Evolutionary conservation across 352 stramenopile species (phyloP).

Genomic region (Pythium rhizo-oryzae): DNA sequence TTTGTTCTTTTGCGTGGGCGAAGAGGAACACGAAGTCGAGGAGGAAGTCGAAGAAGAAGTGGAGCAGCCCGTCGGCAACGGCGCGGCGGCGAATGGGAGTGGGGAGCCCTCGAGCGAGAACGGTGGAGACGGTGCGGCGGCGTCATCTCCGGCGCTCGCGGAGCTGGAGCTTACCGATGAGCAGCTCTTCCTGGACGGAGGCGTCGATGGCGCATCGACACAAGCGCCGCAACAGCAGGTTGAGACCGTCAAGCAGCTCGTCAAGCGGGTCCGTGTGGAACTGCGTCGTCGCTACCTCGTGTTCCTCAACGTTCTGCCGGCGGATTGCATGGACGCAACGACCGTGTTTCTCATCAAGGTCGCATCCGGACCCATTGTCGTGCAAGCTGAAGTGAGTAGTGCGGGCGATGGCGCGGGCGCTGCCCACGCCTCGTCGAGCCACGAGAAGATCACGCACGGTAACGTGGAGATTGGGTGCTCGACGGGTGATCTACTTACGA

Average conservation of each 20-base stretch:
- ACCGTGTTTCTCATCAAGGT: conserved; percentile 87
- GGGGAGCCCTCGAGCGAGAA: neutral
- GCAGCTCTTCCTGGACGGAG: conserved; percentile 66
- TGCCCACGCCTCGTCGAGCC: neutral
- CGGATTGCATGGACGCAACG: conserved; percentile 56
- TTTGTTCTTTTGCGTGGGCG: conserved; percentile 74
- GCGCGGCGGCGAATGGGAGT: conserved; percentile 22
- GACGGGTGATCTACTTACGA: conserved; percentile 81
- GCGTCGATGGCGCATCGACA: conserved; percentile 7
- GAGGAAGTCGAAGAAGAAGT: conserved; percentile 86
- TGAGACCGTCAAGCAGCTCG: conserved; percentile 46
- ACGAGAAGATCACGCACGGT: conserved; percentile 54
- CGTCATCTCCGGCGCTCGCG: conserved; percentile 1
- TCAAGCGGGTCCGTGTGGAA: conserved; percentile 53
- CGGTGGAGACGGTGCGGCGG: conserved; percentile 10
- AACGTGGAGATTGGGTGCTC: conserved; percentile 90
- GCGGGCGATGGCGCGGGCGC: conserved; percentile 17
- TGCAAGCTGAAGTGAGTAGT: conserved; percentile 33
- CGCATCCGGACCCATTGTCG: conserved; percentile 44
- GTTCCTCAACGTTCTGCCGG: conserved; percentile 69
- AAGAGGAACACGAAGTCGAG: conserved; percentile 74
- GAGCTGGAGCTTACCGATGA: conserved; percentile 56
- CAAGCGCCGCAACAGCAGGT: conserved; percentile 24
- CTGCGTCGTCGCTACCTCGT: conserved; percentile 63
- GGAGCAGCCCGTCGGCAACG: conserved; percentile 49